phyloP scores from a whole-genome alignment of 768 basidiomycete genomes.

The Gloeostereum incarnatum region DNA sequence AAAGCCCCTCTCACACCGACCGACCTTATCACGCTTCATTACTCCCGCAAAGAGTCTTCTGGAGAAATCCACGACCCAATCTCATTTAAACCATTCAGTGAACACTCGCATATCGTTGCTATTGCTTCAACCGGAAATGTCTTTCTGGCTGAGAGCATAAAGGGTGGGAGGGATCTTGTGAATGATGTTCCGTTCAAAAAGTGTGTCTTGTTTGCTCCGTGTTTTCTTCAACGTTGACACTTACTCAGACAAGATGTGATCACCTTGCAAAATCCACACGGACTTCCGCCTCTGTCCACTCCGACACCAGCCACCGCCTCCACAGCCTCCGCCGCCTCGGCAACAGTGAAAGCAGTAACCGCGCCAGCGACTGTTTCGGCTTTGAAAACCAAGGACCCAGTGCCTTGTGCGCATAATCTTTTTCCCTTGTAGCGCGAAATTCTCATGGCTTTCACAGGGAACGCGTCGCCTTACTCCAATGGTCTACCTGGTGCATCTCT shows the following conservation, averaged over 20 bases:
- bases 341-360: constrained; percentile 21
- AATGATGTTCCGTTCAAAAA: constrained; percentile 80
- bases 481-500: constrained; percentile 88
- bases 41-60: constrained; percentile 72
- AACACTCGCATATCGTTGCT: constrained; percentile 92
- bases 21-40: constrained; percentile 73
- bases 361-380: constrained; percentile 24
- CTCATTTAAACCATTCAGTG: constrained; percentile 94
- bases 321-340: constrained; percentile 19
- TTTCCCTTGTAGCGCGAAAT: background rate
- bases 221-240: constrained; percentile 1
- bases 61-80: constrained; percentile 93
- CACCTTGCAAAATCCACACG: constrained; percentile 89
- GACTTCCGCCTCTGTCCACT: constrained; percentile 50
- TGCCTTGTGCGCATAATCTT: constrained; percentile 48
- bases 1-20: constrained; percentile 61
- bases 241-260: constrained; percentile 72
- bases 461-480: constrained; percentile 84
- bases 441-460: constrained; percentile 41
- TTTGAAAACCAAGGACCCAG: constrained; percentile 41
- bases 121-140: constrained; percentile 89
- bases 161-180: constrained; percentile 79
- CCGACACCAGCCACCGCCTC: constrained; percentile 20
- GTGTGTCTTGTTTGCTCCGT: constrained; percentile 24
- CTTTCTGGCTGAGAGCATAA: constrained; percentile 85